phyloP scores from a whole-genome alignment of 2,329 filamentous ascomycete genomes.

The Macrophomina phaseolina region DNA sequence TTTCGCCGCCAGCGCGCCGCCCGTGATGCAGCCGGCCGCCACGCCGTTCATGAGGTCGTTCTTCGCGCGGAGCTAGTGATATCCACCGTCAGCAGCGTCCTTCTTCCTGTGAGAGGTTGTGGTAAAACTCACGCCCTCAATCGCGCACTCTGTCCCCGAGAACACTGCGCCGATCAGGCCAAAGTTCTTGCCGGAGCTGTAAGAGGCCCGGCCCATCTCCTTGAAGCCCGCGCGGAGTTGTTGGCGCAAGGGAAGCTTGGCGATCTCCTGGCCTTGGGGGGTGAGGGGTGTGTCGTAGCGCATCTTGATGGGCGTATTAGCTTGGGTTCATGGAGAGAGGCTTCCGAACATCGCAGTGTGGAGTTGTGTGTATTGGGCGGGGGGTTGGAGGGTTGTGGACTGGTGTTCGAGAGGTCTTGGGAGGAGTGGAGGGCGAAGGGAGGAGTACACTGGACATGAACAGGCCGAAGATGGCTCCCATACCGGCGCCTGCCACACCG shows the following conservation, averaged over 20 bases:
- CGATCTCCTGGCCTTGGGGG: constrained; percentile 55
- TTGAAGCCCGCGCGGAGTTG: constrained; percentile 87
- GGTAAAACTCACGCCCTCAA: constrained; percentile 68
- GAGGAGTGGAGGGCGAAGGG: neutral
- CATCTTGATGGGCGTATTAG: constrained; percentile 67
- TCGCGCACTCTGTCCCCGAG: constrained; percentile 90
- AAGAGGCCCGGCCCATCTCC: constrained; percentile 89
- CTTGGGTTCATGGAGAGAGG: neutral
- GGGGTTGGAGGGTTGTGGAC: neutral
- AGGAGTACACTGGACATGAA: constrained; percentile 89
- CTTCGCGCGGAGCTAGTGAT: constrained; percentile 71
- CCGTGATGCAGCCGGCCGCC: constrained; percentile 86
- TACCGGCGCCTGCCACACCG: constrained; percentile 90
- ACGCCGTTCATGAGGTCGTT: constrained; percentile 92
- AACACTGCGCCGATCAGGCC: constrained; percentile 91
- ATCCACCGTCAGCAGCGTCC: constrained; percentile 1
- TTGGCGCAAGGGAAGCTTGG: constrained; percentile 76
- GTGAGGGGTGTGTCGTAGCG: constrained; percentile 93
- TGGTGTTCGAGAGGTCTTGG: neutral
- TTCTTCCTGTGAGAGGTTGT: neutral
- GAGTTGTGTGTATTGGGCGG: neutral
- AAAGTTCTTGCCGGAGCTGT: constrained; percentile 87
- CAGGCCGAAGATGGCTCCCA: constrained; percentile 91
- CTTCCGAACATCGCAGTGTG: neutral
- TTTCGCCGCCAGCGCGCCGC: constrained; percentile 82